Percentiles rank a stretch among this genome's conserved stretches.
Evolutionary conservation across 2,329 filamentous ascomycete genomes (phyloP).

Genomic region (Karstenula rhodostoma): DNA sequence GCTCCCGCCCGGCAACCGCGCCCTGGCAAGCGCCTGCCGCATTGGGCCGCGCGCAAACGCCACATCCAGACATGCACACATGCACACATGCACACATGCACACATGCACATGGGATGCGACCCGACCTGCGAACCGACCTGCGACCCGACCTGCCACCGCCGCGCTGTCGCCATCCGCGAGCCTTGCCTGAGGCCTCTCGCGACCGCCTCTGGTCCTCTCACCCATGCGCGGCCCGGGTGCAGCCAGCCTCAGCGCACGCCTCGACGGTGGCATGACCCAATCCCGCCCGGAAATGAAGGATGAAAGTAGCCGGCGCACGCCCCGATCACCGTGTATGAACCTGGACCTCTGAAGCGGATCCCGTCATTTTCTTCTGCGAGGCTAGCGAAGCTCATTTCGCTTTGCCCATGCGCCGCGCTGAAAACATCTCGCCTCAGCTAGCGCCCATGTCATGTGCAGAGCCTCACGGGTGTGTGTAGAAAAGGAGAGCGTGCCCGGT

Average conservation of each 20-base stretch:
- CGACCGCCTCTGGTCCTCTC: too few relatives aligned
- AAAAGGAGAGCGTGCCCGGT: conserved; percentile 7
- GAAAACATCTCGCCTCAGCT: conserved; percentile 1
- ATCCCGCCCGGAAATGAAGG: conserved; percentile 7
- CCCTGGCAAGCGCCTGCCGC: background rate
- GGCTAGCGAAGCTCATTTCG: conserved; percentile 9
- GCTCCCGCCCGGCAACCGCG: background rate
- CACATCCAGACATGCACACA: background rate
- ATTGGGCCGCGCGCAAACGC: background rate
- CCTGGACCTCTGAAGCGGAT: background rate
- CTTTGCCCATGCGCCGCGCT: conserved; percentile 5
- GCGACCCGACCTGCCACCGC: background rate
- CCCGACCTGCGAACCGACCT: background rate
- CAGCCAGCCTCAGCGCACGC: background rate
- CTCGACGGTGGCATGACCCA: background rate
- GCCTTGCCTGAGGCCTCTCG: too few relatives aligned
- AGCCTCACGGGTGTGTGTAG: background rate
- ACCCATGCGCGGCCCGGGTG: background rate
- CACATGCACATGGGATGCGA: too few relatives aligned
- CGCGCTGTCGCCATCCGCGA: background rate
- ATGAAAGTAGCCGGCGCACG: background rate
- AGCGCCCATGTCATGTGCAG: background rate
- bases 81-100: too few relatives aligned
- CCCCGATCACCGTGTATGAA: background rate
- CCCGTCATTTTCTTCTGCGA: conserved; percentile 6